A percentile compares a stretch with the other conserved stretches of the same genome.
Conservation (phyloP, 1,284 basidiomycete genomes). For the Pseudozyma tsukubaensis region DNA sequence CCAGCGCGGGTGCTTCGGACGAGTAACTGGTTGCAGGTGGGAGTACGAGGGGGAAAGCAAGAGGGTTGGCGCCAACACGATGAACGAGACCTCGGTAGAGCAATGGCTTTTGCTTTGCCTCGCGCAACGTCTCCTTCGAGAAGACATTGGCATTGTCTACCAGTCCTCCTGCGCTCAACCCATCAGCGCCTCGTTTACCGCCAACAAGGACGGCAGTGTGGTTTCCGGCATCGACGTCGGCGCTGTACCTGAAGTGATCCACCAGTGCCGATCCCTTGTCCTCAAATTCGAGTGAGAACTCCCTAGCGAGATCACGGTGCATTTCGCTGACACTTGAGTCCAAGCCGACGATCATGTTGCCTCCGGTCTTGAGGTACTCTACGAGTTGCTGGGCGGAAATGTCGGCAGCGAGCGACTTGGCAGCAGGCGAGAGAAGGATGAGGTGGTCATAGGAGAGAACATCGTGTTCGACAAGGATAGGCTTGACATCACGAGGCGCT, state of each 20-base stretch:
- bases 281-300: conserved; percentile 73
- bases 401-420: conserved; percentile 76
- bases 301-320: conserved; percentile 72
- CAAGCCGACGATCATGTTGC: conserved; percentile 86
- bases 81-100: conserved; percentile 83
- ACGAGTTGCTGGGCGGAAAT: conserved; percentile 86
- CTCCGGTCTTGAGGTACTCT: conserved; percentile 75
- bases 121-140: conserved; percentile 70
- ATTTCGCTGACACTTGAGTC: conserved; percentile 74
- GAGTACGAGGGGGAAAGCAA: conserved; percentile 82
- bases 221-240: conserved; percentile 45
- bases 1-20: conserved; percentile 76
- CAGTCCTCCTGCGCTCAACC: conserved; percentile 35
- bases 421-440: conserved; percentile 52
- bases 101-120: conserved; percentile 70
- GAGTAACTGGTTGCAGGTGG: conserved; percentile 75
- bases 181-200: conserved; percentile 13
- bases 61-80: conserved; percentile 81
- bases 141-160: conserved; percentile 64
- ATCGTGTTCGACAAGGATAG: conserved; percentile 53
- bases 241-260: conserved; percentile 70
- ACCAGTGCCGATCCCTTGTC: conserved; percentile 70
- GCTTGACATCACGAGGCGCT: conserved; percentile 32
- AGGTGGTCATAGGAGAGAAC: conserved; percentile 63
- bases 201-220: conserved; percentile 59